Conservation (phyloP, 495 filamentous ascomycete genomes). For the Talaromyces ruber region DNA sequence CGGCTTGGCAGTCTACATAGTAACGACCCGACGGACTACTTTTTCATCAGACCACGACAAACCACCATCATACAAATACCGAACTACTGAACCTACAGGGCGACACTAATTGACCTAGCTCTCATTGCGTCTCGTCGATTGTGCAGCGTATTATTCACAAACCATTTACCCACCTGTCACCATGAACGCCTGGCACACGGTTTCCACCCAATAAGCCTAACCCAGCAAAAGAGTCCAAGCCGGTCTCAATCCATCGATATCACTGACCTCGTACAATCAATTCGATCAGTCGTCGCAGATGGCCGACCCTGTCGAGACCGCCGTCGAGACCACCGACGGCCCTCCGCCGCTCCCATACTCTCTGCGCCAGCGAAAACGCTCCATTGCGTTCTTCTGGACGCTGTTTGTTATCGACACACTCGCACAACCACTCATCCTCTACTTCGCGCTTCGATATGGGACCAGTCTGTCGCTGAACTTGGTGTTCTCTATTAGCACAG, state of each 20-base stretch:
- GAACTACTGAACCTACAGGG: neutral
- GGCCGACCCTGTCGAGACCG: slow-evolving; percentile 21
- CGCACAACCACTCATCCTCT: slow-evolving; percentile 46
- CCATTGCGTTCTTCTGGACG: slow-evolving; percentile 50
- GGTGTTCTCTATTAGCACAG: slow-evolving; percentile 53
- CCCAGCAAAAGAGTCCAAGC: neutral
- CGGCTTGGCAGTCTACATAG: neutral
- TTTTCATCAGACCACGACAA: neutral
- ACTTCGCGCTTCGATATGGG: slow-evolving; percentile 48
- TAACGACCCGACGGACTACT: neutral
- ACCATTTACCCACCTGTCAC: neutral
- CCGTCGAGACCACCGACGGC: slow-evolving; percentile 12
- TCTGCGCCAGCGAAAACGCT: slow-evolving; percentile 41
- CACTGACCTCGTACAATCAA: neutral
- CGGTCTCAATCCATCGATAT: neutral
- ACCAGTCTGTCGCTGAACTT: slow-evolving; percentile 46
- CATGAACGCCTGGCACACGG: neutral
- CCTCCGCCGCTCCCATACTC: slow-evolving; percentile 51
- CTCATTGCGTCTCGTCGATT: neutral
- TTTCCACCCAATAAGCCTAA: neutral
- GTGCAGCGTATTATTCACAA: neutral
- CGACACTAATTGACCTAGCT: neutral
- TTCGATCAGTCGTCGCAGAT: slow-evolving; percentile 9
- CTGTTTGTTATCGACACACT: slow-evolving; percentile 47
- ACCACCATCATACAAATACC: neutral